Percentiles rank a stretch among this genome's conserved stretches.
Conservation (phyloP, 768 basidiomycete species). For the Hortiboletus flavorubellus region DNA sequence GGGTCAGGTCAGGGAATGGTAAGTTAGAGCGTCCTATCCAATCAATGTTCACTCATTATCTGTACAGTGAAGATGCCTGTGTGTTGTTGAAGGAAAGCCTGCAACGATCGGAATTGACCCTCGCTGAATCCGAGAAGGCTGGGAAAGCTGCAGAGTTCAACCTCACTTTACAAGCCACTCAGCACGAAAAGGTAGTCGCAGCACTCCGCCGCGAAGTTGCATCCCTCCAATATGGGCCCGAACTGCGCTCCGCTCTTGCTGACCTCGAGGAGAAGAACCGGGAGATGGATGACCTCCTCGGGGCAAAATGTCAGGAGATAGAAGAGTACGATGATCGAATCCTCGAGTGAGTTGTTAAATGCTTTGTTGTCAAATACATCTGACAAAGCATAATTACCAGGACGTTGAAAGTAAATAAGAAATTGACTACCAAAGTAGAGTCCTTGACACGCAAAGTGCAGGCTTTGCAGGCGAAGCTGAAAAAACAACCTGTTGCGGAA, state of each 20-base stretch:
- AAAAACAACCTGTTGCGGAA: slow-evolving; percentile 29
- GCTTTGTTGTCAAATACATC: slow-evolving; percentile 3
- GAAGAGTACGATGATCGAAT: slow-evolving; percentile 82
- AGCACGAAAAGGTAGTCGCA: slow-evolving; percentile 62
- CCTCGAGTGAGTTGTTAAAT: slow-evolving; percentile 52
- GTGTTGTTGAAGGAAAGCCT: slow-evolving; percentile 38
- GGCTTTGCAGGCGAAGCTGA: slow-evolving; percentile 63
- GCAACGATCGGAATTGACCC: slow-evolving; percentile 40
- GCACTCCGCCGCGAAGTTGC: slow-evolving; percentile 57
- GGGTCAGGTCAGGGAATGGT: slow-evolving; percentile 63
- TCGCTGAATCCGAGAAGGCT: slow-evolving; percentile 54
- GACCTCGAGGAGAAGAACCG: slow-evolving; percentile 67
- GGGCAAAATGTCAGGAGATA: slow-evolving; percentile 69
- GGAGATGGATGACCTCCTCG: slow-evolving; percentile 74
- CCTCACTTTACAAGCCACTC: slow-evolving; percentile 58
- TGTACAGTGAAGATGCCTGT: slow-evolving; percentile 47
- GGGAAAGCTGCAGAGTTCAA: slow-evolving; percentile 63
- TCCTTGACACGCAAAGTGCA: slow-evolving; percentile 70
- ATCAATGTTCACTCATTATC: slow-evolving; percentile 4
- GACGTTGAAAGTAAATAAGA: slow-evolving; percentile 79
- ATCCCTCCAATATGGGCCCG: slow-evolving; percentile 48
- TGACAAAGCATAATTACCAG: slow-evolving; percentile 35
- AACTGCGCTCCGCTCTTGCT: slow-evolving; percentile 50
- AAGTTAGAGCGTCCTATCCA: slow-evolving; percentile 13
- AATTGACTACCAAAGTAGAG: slow-evolving; percentile 65